Evolutionary conservation across 108 stramenopile species (phyloP).

Genomic region (Discostella stelligeroides): DNA sequence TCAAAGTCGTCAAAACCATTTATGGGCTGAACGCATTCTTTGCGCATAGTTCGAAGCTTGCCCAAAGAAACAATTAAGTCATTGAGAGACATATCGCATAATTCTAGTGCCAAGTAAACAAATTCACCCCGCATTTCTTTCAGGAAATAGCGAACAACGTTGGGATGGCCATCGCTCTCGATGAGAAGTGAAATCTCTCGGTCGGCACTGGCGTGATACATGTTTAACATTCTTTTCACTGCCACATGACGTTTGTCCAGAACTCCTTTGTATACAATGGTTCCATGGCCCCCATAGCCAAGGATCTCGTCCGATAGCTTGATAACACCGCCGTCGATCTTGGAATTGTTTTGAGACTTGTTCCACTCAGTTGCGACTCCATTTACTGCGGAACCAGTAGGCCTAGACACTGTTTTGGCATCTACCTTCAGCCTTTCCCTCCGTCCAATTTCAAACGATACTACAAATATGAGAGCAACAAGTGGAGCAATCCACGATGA

Average conservation of each 20-base stretch:
- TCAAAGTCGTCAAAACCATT: conserved; percentile 31
- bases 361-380: conserved; percentile 17
- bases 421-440: conserved; percentile 70
- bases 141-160: conserved; percentile 90
- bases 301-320: conserved; percentile 88
- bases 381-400: conserved; percentile 5
- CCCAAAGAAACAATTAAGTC: conserved; percentile 75
- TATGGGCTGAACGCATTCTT: conserved; percentile 34
- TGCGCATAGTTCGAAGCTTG: conserved; percentile 35
- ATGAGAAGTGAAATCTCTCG: conserved; percentile 92
- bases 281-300: conserved; percentile 96
- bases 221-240: conserved; percentile 94
- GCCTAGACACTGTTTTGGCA: conserved; percentile 15
- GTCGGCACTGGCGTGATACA: conserved; percentile 92
- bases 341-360: conserved; percentile 15
- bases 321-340: conserved; percentile 61
- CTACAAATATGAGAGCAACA: conserved; percentile 73
- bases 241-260: conserved; percentile 92
- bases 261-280: conserved; percentile 91
- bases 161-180: conserved; percentile 93
- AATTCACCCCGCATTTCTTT: conserved; percentile 92
- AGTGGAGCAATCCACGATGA: conserved; percentile 85
- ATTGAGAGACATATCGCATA: conserved; percentile 90
- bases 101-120: conserved; percentile 93
- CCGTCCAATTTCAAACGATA: conserved; percentile 84